These are phyloP conservation scores for Paracamarosporium sp. DNA, from an alignment of 2,329 filamentous ascomycete genomes.

Conservation along the genomic window DNA sequence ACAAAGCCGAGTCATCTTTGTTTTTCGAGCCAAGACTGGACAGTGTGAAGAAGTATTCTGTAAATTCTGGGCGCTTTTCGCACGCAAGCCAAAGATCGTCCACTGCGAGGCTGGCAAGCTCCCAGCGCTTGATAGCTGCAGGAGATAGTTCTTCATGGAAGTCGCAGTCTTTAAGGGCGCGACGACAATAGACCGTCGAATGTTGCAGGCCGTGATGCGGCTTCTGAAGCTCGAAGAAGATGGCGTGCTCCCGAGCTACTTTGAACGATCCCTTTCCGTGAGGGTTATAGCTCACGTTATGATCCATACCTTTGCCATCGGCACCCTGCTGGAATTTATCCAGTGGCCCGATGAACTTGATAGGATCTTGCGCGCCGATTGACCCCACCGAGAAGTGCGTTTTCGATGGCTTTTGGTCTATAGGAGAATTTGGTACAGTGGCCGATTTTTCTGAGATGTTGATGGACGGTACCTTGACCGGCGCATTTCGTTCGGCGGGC, in stretches of 20 bases:
- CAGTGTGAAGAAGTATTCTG: slow-evolving; percentile 27
- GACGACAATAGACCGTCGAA: slow-evolving; percentile 24
- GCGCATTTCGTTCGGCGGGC: slow-evolving; percentile 6
- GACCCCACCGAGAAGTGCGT: slow-evolving; percentile 29
- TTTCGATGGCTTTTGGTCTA: slow-evolving; percentile 13
- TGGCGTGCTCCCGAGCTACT: slow-evolving; percentile 23
- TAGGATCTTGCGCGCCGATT: slow-evolving; percentile 23
- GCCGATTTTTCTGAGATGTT: slow-evolving; percentile 3
- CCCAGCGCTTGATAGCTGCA: slow-evolving; percentile 22
- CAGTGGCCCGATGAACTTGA: slow-evolving; percentile 31
- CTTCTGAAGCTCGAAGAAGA: slow-evolving; percentile 26
- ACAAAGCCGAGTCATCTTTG: neutral
- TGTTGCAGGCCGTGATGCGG: slow-evolving; percentile 23
- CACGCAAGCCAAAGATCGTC: slow-evolving; percentile 24
- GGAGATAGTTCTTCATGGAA: slow-evolving; percentile 13
- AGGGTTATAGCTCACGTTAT: slow-evolving; percentile 22
- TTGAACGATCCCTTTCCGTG: slow-evolving; percentile 13
- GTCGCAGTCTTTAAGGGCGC: slow-evolving; percentile 24
- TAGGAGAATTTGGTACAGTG: neutral
- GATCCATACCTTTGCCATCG: slow-evolving; percentile 8
- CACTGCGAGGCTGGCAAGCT: slow-evolving; percentile 18
- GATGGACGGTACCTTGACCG: neutral
- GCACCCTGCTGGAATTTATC: slow-evolving; percentile 21
- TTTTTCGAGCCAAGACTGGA: slow-evolving; percentile 19
- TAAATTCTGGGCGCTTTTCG: slow-evolving; percentile 18